Base-by-base conservation (phyloP, 805 yeast species). In the Lipomyces sp. region DNA sequence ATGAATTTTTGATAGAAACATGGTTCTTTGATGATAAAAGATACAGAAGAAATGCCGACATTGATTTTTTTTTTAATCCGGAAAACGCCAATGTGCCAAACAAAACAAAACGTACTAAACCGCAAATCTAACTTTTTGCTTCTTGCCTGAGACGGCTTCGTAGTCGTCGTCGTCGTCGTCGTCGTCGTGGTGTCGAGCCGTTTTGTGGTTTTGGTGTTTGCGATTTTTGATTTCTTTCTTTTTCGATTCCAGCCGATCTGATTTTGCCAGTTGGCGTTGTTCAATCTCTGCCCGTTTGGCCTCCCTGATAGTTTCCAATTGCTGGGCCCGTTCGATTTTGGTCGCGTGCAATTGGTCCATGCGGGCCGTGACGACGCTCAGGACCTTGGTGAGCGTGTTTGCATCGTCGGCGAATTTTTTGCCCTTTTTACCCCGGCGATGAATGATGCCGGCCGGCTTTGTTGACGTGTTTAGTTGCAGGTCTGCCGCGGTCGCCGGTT, bases 251-350 rank as follows among this genome's bases (percentile, higher is more conserved):
- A 92, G 77, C 75, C 88, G 88, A 63, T 82, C 84, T 67, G 82
- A 79, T 79, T 92, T 91, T 42, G 80, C 86, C 62, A 84, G 84
- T 73, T 94, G 97, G 75, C 88, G 89, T 76, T 89, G 82, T 76
- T 94, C 98, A 70, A 94, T 85, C 77, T 95, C 98, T 78, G 88
- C 83, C 74, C 91, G 86, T 80, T 90, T 91, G 71, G 92, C 81
- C 55, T 92, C 97, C 75, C 99, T 84, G 66, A 94, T 85, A 72
- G 90, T 96, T 77, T 94, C 98, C 58, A 95, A 82, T 77, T 96
- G 87, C 75, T 90, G 86, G 0, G 97, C 88, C 75, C 90, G 91
- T 75, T 94, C 99, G 64, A 95, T 81, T 78, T 92, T 95, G 72
- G 97, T 89, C 69, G 94, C 98, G 70, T 87, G 83, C 67, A 88